A percentile compares a stretch with the other conserved stretches of the same genome.
Evolutionary conservation across 2,329 filamentous ascomycete species (phyloP).

Genomic region (Stachybotrys elegans): DNA sequence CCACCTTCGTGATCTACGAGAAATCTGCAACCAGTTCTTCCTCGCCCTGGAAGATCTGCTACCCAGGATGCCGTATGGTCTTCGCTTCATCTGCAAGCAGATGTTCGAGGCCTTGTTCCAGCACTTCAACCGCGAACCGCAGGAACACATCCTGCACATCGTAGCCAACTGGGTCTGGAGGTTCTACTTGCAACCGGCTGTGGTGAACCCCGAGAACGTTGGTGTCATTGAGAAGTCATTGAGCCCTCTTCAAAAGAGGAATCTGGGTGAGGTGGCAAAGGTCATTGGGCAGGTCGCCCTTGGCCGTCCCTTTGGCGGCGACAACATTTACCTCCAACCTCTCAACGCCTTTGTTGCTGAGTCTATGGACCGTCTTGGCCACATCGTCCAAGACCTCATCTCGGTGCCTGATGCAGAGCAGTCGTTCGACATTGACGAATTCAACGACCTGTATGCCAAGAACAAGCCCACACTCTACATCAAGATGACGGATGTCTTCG

Average conservation of each 20-base stretch:
- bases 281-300: conserved; percentile 83
- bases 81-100: conserved; percentile 82
- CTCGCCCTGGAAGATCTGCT: conserved; percentile 74
- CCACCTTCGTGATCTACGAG: conserved; percentile 86
- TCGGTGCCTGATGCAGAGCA: conserved; percentile 80
- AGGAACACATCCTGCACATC: conserved; percentile 72
- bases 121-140: conserved; percentile 76
- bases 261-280: conserved; percentile 84
- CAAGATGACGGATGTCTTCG: conserved; percentile 96
- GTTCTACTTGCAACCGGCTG: conserved; percentile 84
- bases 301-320: conserved; percentile 86
- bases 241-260: conserved; percentile 87
- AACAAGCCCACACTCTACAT: conserved; percentile 98
- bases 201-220: conserved; percentile 86
- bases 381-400: conserved; percentile 74
- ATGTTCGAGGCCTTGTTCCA: conserved; percentile 73
- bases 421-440: conserved; percentile 97
- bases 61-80: conserved; percentile 85
- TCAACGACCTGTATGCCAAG: conserved; percentile 94
- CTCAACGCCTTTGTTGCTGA: conserved; percentile 88
- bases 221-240: conserved; percentile 88
- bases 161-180: conserved; percentile 92
- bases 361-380: conserved; percentile 71
- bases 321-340: conserved; percentile 93
- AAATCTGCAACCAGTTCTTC: conserved; percentile 91